phyloP scores from a whole-genome alignment of 2,329 filamentous ascomycete species.

The Cladosporium sp. region DNA sequence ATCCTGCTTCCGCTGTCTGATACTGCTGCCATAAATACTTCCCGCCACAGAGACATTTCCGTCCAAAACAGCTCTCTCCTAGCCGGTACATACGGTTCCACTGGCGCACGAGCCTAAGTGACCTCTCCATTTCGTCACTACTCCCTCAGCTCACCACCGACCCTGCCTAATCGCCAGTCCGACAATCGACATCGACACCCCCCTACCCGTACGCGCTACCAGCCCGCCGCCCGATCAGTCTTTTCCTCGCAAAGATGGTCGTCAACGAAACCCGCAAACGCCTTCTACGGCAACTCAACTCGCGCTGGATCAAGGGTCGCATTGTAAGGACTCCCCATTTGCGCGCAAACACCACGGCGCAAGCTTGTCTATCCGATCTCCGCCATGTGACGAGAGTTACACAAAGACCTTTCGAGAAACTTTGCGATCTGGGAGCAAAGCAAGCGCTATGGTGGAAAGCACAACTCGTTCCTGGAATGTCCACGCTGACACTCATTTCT shows the following conservation, averaged over 20 bases:
- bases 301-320: slow-evolving; percentile 71
- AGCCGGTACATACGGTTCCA: not conserved
- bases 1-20: not conserved
- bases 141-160: not conserved
- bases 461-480: not conserved
- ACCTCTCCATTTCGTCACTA: slow-evolving; percentile 12
- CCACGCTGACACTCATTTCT: slow-evolving; percentile 3
- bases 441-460: slow-evolving; percentile 4
- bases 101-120: slow-evolving; percentile 9
- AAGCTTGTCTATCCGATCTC: not conserved
- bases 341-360: slow-evolving; percentile 2
- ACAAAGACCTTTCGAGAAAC: slow-evolving; percentile 8
- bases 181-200: not conserved
- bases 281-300: slow-evolving; percentile 66
- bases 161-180: not conserved
- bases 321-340: slow-evolving; percentile 55
- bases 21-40: not conserved
- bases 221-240: not conserved
- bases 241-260: slow-evolving; percentile 38
- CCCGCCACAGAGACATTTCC: not conserved
- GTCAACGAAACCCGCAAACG: slow-evolving; percentile 49
- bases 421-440: slow-evolving; percentile 1
- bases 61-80: not conserved
- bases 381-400: not conserved
- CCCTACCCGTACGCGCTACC: not conserved